Percentiles rank a stretch among this genome's conserved stretches.
Evolutionary conservation across 805 yeast species (phyloP).

Genomic region (Lipomyces yamanashiensis): DNA sequence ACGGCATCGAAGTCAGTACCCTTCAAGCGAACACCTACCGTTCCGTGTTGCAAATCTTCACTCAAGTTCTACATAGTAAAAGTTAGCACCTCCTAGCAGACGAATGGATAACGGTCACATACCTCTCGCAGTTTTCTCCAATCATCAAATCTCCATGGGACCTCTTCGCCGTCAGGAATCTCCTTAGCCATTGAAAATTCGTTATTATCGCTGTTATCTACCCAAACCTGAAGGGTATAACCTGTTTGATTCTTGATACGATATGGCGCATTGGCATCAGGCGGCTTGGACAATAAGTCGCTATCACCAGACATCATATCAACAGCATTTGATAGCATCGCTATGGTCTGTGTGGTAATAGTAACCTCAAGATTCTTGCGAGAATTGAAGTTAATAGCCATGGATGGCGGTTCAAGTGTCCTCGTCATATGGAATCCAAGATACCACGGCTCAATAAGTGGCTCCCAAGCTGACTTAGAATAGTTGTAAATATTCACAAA

Average conservation of each 20-base stretch:
- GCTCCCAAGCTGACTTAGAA: constrained; percentile 93
- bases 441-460: constrained; percentile 86
- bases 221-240: constrained; percentile 77
- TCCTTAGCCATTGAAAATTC: constrained; percentile 40
- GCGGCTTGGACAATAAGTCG: constrained; percentile 53
- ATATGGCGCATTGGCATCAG: constrained; percentile 85
- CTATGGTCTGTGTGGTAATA: constrained; percentile 79
- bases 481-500: constrained; percentile 81
- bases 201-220: constrained; percentile 52
- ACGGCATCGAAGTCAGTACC: constrained; percentile 61
- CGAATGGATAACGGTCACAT: neutral
- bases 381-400: constrained; percentile 71
- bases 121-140: constrained; percentile 85
- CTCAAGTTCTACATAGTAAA: constrained; percentile 20
- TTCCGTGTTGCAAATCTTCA: constrained; percentile 34
- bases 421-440: constrained; percentile 57
- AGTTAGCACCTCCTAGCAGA: neutral
- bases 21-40: constrained; percentile 46
- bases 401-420: constrained; percentile 50
- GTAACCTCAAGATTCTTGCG: constrained; percentile 78
- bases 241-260: constrained; percentile 85
- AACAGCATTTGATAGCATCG: constrained; percentile 68
- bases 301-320: constrained; percentile 38
- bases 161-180: constrained; percentile 53
- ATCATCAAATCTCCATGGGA: constrained; percentile 93